Evolutionary conservation across 805 yeast species (phyloP), one percentile per base, ranked within the genome.

Genomic region (Kurtzmaniella cleridarum): DNA sequence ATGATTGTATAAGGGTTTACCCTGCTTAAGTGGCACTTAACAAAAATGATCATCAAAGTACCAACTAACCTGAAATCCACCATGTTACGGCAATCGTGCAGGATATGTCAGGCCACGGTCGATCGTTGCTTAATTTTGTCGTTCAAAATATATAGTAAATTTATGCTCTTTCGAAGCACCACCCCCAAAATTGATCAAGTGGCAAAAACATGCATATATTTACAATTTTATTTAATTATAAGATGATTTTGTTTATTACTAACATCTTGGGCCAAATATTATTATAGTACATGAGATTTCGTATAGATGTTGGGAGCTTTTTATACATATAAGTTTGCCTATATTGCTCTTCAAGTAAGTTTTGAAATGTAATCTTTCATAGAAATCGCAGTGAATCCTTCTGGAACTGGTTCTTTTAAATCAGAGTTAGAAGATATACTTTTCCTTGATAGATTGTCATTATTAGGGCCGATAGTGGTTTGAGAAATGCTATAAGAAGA

Each of bases 191-290:
- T n/a, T n/a, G n/a, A n/a, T n/a, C n/a, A n/a, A n/a, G n/a, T n/a
- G n/a, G n/a, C n/a, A n/a, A n/a, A n/a, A n/a, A n/a, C n/a, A n/a
- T n/a, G 60, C 63, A 14, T 71, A 67, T 30, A 40, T 59, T 3
- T 77, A 64, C 49, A 46, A 47, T 9, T 55, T 53, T 15, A 47
- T 52, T 0, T 70, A 69, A 3, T 77, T 39, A 58, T 64, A 70
- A 65, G 34, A 78, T 78, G 55, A 78, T 83, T 16, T 73, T 79
- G 5, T 78, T 14, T 13, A 13, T 13, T 27, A 27, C 15, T 27
- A n/a, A n/a, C 10, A n/a, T 9, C 10, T 6, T n/a, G 30, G 30
- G 30, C n/a, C 15, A 12, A 9, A 26, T 26, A 9, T 26, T 27
- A 5, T 27, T 27, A n/a, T 27, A 13, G n/a, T 27, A 27, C 15